Evolutionary conservation across 176 grass and related monocot species (phyloP).

Genomic region (Tuctoria greenei): DNA sequence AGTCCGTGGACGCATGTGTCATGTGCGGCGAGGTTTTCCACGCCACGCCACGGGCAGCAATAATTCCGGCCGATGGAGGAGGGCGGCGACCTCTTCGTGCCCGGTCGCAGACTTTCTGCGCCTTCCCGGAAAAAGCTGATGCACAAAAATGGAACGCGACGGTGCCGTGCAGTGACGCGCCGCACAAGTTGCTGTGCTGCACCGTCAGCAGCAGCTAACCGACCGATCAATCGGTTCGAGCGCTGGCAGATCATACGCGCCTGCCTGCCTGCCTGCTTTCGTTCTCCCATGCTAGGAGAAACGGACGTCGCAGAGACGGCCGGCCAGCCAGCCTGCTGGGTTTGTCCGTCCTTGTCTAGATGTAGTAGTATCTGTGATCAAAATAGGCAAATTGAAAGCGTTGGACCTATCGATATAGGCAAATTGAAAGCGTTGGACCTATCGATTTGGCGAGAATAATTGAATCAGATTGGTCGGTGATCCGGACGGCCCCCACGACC

Average conservation of each 20-base stretch:
- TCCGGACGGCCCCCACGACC: slow-evolving; percentile 20
- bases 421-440: not conserved
- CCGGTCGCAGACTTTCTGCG: not conserved
- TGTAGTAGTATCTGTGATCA: not conserved
- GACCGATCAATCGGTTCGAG: not conserved
- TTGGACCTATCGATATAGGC: not conserved
- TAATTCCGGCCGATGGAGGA: slow-evolving; percentile 38
- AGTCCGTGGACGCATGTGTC: slow-evolving; percentile 29
- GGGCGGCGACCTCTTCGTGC: not conserved
- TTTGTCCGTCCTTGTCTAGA: too few relatives aligned
- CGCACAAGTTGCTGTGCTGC: slow-evolving; percentile 4
- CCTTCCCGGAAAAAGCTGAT: not conserved
- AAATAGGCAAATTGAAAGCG: slow-evolving; percentile 8
- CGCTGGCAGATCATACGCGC: not conserved
- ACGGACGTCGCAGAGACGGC: not conserved
- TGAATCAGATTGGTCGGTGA: slow-evolving; percentile 32
- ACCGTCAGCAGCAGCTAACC: not conserved
- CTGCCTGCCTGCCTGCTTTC: not conserved
- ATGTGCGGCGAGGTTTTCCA: not conserved
- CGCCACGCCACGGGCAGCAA: slow-evolving; percentile 26
- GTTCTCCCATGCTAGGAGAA: not conserved
- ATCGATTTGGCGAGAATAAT: not conserved
- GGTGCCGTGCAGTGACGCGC: not conserved
- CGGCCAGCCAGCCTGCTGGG: not conserved
- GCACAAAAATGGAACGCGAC: not conserved